Evolutionary conservation across 164 flowering plant genomes (phyloP).

Genomic region (Magnolia kwangsiensis): DNA sequence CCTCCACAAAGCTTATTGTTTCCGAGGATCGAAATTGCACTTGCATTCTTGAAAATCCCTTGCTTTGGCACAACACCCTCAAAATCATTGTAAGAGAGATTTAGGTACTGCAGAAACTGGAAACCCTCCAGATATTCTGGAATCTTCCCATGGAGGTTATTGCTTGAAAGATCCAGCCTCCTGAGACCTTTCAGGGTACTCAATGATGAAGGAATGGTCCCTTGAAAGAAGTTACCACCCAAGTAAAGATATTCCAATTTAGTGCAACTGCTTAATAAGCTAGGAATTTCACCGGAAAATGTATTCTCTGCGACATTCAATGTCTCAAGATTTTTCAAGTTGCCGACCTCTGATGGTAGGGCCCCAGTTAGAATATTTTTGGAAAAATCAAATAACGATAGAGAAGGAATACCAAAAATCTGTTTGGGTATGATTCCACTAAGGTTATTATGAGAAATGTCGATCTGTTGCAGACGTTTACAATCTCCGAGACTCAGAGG

Average conservation of each 20-base stretch:
- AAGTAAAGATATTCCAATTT: conserved; percentile 17
- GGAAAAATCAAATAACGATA: conserved; percentile 17
- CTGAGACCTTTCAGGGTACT: conserved; percentile 13
- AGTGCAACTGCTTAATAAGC: conserved; percentile 19
- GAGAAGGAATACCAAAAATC: neutral
- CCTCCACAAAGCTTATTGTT: conserved; percentile 43
- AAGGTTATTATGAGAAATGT: neutral
- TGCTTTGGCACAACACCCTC: conserved; percentile 32
- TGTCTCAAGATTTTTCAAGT: conserved; percentile 16
- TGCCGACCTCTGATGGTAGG: conserved; percentile 31
- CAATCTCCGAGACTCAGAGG: neutral
- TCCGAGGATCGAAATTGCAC: conserved; percentile 24
- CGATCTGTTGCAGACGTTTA: neutral
- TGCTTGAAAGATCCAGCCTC: conserved; percentile 24
- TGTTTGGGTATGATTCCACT: neutral
- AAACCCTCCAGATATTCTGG: conserved; percentile 21
- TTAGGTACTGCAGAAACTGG: conserved; percentile 11
- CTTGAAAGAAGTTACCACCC: conserved; percentile 23
- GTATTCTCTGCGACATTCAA: conserved; percentile 27
- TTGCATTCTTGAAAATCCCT: conserved; percentile 35
- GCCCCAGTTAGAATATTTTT: conserved; percentile 28
- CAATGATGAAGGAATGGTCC: conserved; percentile 33
- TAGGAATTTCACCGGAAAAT: conserved; percentile 38
- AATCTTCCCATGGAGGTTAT: conserved; percentile 28
- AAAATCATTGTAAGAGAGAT: conserved; percentile 19